Base-by-base conservation (phyloP, 306 rosid species). In the Pyrus bretschneideri region DNA sequence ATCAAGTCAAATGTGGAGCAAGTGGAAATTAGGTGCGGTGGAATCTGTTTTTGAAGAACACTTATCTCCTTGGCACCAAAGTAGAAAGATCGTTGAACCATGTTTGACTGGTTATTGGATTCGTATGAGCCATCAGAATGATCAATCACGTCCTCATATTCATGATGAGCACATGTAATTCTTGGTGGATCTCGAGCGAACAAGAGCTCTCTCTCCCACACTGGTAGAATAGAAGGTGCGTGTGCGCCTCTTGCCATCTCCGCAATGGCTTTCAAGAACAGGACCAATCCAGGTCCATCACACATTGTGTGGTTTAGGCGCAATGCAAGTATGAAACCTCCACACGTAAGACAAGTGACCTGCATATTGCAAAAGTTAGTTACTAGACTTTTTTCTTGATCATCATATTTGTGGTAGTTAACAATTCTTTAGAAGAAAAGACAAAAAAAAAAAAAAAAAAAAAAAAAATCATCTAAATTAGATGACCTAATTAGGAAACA, bases 271-370 rank as follows among this genome's bases (percentile, higher is more conserved):
- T 0, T 61, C 76, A 83, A 21, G 77, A 86, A 78, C 5, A 49
- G 77, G 13, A 17, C 4, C 1, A 67, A 6, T 2, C 89, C 86
- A 1, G 14, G 0, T 0, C 23, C 86, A 4, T 83, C 87, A 11
- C 70, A 23, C 74, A 86, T 66, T 0, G 83, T 77, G 55, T 86
- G 89, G 29, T 86, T 86, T 22, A 80, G 2, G 1, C 85, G 81
- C 14, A 77, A n/a, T 4, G 86, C 85, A 3, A 86, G n/a, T 1
- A 83, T 71, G 42, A 86, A 80, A 25, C 85, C 89, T 4, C 85
- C 89, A 1, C 89, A 86, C 5, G 46, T 71, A 0, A 83, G 67
- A 6, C 76, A 29, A 0, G 89, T 86, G 21, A 83, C 86, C 79
- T 81, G 14, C 9, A 42, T 9, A 29, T 9, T 58, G 15, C 27